Percentiles rank a stretch among this genome's conserved stretches.
These are phyloP conservation scores for Candida chauliodis DNA, from an alignment of 805 yeast genomes.

Conservation along the genomic window DNA sequence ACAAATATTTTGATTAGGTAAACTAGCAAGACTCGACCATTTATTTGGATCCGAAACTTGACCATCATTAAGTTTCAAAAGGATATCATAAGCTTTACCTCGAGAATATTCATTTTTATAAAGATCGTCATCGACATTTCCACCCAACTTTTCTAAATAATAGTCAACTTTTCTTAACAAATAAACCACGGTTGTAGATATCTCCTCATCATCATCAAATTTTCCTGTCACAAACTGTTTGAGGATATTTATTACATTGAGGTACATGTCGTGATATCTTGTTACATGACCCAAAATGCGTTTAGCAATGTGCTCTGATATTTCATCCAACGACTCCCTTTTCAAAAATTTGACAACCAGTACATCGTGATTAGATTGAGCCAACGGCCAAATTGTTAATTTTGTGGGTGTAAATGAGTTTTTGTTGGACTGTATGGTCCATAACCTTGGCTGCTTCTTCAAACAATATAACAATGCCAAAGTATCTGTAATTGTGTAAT, in stretches of 20 bases:
- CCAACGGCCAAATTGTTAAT: conserved; percentile 30
- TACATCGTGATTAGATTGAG: conserved; percentile 12
- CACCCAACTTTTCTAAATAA: neutral
- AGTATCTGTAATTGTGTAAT: conserved; percentile 19
- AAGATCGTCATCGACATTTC: neutral
- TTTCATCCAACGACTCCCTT: conserved; percentile 13
- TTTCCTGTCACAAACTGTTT: conserved; percentile 58
- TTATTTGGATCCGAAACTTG: conserved; percentile 46
- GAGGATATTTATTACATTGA: conserved; percentile 43
- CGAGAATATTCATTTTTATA: conserved; percentile 43
- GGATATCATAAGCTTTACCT: conserved; percentile 50
- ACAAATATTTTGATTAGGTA: conserved; percentile 44
- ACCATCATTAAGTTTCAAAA: conserved; percentile 26
- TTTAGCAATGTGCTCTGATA: conserved; percentile 18
- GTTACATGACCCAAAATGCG: conserved; percentile 8
- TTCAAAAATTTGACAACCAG: conserved; percentile 16
- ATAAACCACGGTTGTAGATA: conserved; percentile 45
- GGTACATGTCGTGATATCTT: conserved; percentile 16
- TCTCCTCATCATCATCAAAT: conserved; percentile 38
- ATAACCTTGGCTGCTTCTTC: conserved; percentile 45
- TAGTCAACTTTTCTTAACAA: conserved; percentile 28
- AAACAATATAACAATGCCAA: conserved; percentile 48
- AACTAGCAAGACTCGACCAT: conserved; percentile 45
- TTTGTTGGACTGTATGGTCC: conserved; percentile 33
- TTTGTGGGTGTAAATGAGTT: conserved; percentile 29